Percentiles rank a stretch among this genome's conserved stretches.
These are phyloP conservation scores for Boechera retrofracta DNA, from an alignment of 345 rosid genomes.

Conservation along the genomic window DNA sequence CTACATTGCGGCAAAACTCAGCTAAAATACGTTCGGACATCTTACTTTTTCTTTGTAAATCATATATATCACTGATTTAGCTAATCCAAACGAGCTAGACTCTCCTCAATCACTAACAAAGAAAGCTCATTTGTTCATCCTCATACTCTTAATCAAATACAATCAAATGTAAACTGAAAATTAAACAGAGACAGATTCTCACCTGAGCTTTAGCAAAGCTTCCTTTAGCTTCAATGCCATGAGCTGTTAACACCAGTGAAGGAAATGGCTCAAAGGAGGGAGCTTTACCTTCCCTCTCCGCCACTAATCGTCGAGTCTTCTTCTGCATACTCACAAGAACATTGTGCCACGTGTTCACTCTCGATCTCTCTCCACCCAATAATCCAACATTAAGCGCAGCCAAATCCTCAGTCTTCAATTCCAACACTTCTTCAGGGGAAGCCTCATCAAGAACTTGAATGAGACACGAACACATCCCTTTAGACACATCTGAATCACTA, in stretches of 20 bases:
- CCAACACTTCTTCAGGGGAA: slow-evolving; percentile 76
- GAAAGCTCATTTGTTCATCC: background rate
- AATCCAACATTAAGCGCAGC: slow-evolving; percentile 69
- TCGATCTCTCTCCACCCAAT: slow-evolving; percentile 65
- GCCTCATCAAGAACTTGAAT: slow-evolving; percentile 70
- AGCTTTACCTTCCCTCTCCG: slow-evolving; percentile 63
- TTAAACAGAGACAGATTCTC: background rate
- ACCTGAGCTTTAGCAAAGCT: slow-evolving; percentile 97
- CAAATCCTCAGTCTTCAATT: slow-evolving; percentile 73
- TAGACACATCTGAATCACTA: slow-evolving; percentile 84
- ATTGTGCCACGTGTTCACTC: slow-evolving; percentile 95
- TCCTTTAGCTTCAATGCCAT: slow-evolving; percentile 78
- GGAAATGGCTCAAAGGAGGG: slow-evolving; percentile 79
- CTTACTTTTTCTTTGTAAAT: background rate
- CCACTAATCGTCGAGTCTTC: slow-evolving; percentile 69
- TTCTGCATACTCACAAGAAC: slow-evolving; percentile 91
- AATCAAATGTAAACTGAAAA: background rate
- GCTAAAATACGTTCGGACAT: background rate
- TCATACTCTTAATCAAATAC: slow-evolving; percentile 3
- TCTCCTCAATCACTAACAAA: background rate
- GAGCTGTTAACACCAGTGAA: slow-evolving; percentile 62
- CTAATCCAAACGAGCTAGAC: slow-evolving; percentile 4
- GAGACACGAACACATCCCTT: slow-evolving; percentile 83
- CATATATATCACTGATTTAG: background rate
- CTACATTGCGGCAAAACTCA: slow-evolving; percentile 2